phyloP scores from a whole-genome alignment of 2,329 filamentous ascomycete species.

The Fusarium abutilonis region DNA sequence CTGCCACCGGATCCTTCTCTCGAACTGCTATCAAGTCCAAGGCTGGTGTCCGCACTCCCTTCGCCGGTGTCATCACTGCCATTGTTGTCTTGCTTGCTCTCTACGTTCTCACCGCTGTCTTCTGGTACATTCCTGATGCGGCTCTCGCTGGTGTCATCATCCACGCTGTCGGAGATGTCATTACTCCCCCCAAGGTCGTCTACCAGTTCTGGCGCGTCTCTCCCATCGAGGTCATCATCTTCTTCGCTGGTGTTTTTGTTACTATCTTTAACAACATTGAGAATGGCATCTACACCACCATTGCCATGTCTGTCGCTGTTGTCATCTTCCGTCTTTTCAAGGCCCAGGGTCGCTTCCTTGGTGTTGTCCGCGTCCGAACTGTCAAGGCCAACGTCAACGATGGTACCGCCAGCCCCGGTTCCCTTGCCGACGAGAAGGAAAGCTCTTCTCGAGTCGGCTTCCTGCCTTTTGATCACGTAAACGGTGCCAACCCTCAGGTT shows the following conservation, averaged over 20 bases:
- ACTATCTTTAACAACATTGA: slow-evolving; percentile 86
- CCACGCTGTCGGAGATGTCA: slow-evolving; percentile 86
- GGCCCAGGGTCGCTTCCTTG: slow-evolving; percentile 80
- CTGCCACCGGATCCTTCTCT: slow-evolving; percentile 89
- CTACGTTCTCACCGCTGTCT: slow-evolving; percentile 83
- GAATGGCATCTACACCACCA: slow-evolving; percentile 85
- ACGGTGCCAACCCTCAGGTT: slow-evolving; percentile 61
- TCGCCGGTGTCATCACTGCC: slow-evolving; percentile 86
- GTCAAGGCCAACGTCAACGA: slow-evolving; percentile 80
- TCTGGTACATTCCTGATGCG: slow-evolving; percentile 87
- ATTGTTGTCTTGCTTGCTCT: slow-evolving; percentile 83
- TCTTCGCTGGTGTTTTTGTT: slow-evolving; percentile 84
- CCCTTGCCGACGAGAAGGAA: slow-evolving; percentile 57
- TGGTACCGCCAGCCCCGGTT: slow-evolving; percentile 40
- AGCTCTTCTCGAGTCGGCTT: slow-evolving; percentile 54
- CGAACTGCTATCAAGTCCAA: slow-evolving; percentile 95
- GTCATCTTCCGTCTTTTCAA: slow-evolving; percentile 82
- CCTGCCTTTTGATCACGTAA: slow-evolving; percentile 60
- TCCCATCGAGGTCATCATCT: slow-evolving; percentile 83
- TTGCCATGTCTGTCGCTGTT: slow-evolving; percentile 74
- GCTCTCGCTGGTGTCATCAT: slow-evolving; percentile 86
- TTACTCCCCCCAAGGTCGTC: slow-evolving; percentile 82
- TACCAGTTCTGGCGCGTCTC: slow-evolving; percentile 91
- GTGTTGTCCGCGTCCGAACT: slow-evolving; percentile 83
- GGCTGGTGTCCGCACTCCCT: slow-evolving; percentile 85